Base-by-base conservation (phyloP, 495 filamentous ascomycete genomes). In the Apiosordaria backusii region DNA sequence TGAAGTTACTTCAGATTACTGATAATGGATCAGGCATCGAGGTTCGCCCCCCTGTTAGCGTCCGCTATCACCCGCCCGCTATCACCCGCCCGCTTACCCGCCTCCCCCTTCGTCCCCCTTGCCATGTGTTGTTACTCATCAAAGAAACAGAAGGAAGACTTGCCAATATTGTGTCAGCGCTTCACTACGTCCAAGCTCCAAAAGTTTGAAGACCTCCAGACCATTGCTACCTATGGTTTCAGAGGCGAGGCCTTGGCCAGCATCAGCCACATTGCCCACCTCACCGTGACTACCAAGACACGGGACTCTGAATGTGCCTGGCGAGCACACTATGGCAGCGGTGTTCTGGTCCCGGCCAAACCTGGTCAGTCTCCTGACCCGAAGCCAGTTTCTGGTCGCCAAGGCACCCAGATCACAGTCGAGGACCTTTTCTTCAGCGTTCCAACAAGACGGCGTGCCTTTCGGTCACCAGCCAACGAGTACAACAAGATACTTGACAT, bases 351-450 rank as follows among this genome's bases (percentile, higher is more conserved):
- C 24, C 89, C 94, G 23, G 82, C 92, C 9, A 98, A 98, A 75
- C 93, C 95, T n/a, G 93, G 95, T 1, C 92, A 97, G 77, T 90
- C 80, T 69, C 81, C 93, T 27, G 92, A 96, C 27, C 95, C 95
- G 7, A 97, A 93, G 75, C 88, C 92, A 22, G 90, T 86, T 53
- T 94, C 95, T 62, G 96, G 96, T 6, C 86, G 92, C n/a, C 89
- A 89, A 72, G 96, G 96, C 19, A 99, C 96, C 4, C 96, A 97
- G 74, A 97, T 99, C 65, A 93, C 92, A 3, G 94, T 98, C 27
- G 95, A 99, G 71, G 96, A 99, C 74, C 80, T 99, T 9, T 99
- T 98, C 76, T 99, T 96, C 81, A 98, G 97, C 71, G 86, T 97
- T 1, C 93, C 93, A 3, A 96, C 89, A 13, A 86, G 96, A 59